Evolutionary conservation across 2,329 filamentous ascomycete species (phyloP), one percentile per base, ranked within the genome.

Genomic region (Pseudopithomyces maydicus): DNA sequence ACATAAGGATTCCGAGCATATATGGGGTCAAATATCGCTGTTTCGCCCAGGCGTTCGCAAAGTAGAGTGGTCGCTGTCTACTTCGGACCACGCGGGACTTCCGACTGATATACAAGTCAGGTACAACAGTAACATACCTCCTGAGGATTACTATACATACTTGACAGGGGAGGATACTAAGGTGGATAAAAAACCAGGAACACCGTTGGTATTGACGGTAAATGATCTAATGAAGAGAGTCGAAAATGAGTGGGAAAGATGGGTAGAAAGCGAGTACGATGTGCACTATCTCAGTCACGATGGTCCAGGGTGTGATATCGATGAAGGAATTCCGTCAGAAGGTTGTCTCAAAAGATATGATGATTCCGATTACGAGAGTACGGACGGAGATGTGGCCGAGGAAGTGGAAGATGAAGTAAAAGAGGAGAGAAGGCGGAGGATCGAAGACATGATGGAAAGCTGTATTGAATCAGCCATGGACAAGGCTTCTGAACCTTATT

Each of bases 1-100:
- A 11, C 12, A 47, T 15, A 41, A 46, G 19, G 11, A 26, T 11
- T 15, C 33, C 12, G 33, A 41, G 20, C 5, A 29, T 8, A 19
- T 15, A 14, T 47, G 42, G 51, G 51, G 19, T 14, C 6, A 47
- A 12, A 54, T 54, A 20, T 22, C 51, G 14, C 42, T 54, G 19
- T 54, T 8, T 35, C 42, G 43, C n/a, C 42, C 51, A 1, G 20
- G 32, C 23, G n/a, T n/a, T 15, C 33, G 15, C 19, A 33, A 15
- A 14, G 14, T 39, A 14, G 3, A 3, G 1, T 39, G 19, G 23
- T 10, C 8, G 2, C 12, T 29, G 14, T 20, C 1, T 15, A 14
- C 4, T 20, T 26, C 41, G 2, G 42, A 39, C 15, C 17, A 19
- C 10, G 2, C 17, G 6, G 32, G 32, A 2, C 19, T 41, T 14